A percentile compares a stretch with the other conserved stretches of the same genome.
phyloP scores from a whole-genome alignment of 352 stramenopile species.

The Aphanomyces invadans region DNA sequence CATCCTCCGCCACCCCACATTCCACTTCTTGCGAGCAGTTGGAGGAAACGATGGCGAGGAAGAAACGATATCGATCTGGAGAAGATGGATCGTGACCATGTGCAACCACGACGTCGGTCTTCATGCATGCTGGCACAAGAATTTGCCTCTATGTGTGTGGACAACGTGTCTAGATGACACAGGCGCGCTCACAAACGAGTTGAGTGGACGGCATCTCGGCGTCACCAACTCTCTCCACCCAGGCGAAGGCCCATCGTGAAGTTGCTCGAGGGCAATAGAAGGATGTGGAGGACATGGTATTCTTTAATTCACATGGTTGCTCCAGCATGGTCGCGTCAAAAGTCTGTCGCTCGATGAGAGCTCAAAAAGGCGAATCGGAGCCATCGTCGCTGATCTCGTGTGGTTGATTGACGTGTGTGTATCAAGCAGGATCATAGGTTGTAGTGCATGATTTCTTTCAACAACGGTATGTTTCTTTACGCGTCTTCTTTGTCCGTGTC shows the following conservation, averaged over 20 bases:
- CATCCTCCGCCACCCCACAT: no score
- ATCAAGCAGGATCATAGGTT: no score
- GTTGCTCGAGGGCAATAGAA: conserved; percentile 18
- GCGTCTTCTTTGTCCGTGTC: no score
- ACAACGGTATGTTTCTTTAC: no score
- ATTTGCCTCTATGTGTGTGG: neutral
- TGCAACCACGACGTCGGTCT: neutral
- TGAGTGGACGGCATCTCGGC: neutral
- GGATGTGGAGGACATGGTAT: conserved; percentile 18
- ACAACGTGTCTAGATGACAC: neutral
- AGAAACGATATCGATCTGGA: neutral
- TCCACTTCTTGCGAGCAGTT: no score
- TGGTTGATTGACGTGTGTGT: no score
- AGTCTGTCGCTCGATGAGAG: conserved; percentile 18
- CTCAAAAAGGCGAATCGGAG: conserved; percentile 24
- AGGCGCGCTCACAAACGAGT: neutral
- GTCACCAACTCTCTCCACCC: conserved; percentile 3
- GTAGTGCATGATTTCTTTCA: no score
- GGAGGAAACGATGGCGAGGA: conserved; percentile 9
- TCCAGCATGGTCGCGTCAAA: neutral
- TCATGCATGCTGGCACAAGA: neutral
- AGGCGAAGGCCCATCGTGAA: conserved; percentile 15
- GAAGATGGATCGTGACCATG: conserved; percentile 2
- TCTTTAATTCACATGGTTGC: neutral
- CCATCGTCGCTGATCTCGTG: conserved; percentile 6